phyloP scores from a whole-genome alignment of 495 filamentous ascomycete genomes.

The Penicillium desertorum region DNA sequence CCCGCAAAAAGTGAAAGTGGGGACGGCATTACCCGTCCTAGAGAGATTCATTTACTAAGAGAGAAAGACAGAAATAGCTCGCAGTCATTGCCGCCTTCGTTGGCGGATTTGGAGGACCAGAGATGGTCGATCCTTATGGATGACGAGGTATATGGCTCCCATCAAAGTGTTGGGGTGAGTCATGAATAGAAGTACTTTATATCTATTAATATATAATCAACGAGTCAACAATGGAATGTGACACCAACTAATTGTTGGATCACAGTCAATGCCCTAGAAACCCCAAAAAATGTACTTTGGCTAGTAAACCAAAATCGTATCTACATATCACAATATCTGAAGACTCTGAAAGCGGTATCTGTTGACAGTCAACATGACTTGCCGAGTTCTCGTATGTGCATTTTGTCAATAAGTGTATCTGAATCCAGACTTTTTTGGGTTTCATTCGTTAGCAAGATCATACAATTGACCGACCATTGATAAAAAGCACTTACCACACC shows the following conservation, averaged over 20 bases:
- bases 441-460: conserved; percentile 6
- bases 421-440: conserved; percentile 37
- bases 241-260: not conserved
- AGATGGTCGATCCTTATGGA: conserved; percentile 14
- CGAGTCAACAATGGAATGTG: not conserved
- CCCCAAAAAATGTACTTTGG: not conserved
- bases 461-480: not conserved
- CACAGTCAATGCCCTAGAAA: not conserved
- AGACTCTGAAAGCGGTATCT: not conserved
- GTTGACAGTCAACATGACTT: conserved; percentile 2
- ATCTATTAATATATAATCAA: not conserved
- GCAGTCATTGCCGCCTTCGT: conserved; percentile 17
- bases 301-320: not conserved
- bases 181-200: conserved; percentile 6
- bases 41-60: not conserved
- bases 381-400: not conserved
- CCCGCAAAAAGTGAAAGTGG: not conserved
- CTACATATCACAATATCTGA: not conserved
- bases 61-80: conserved; percentile 10
- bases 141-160: not conserved
- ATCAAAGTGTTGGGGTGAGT: not conserved
- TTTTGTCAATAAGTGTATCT: conserved; percentile 50
- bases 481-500: conserved; percentile 40
- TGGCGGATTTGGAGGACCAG: conserved; percentile 24
- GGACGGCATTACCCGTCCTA: not conserved